A percentile compares a stretch with the other conserved stretches of the same genome.
Conservation (phyloP, 1,139 yeast genomes). For the Lodderomyces elongisporus region DNA sequence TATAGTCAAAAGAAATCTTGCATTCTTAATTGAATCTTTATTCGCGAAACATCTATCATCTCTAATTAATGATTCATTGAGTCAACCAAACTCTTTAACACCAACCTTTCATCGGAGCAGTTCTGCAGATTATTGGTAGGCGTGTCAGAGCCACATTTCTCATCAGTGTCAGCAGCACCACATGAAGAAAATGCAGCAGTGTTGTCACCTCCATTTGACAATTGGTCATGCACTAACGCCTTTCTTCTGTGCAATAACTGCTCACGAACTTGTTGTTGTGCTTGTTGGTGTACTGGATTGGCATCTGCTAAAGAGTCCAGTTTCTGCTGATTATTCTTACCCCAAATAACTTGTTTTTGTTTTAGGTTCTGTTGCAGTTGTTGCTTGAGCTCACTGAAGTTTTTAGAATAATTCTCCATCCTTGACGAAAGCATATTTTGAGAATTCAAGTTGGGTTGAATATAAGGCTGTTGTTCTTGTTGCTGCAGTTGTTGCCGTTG, state of each 20-base stretch:
- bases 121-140: not conserved
- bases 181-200: too few species aligned
- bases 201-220: slow-evolving; percentile 6
- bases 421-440: too few species aligned
- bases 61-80: slow-evolving; percentile 36
- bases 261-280: slow-evolving; percentile 3
- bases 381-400: not conserved
- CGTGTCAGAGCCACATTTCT: slow-evolving; percentile 1
- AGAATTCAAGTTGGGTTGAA: too few species aligned
- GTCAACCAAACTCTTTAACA: slow-evolving; percentile 41
- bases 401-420: too few species aligned
- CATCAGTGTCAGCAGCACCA: slow-evolving; percentile 5
- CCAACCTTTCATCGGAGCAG: slow-evolving; percentile 28
- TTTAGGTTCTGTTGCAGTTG: too few species aligned
- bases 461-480: too few species aligned
- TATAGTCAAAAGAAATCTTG: too few species aligned
- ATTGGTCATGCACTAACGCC: too few species aligned
- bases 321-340: slow-evolving; percentile 4
- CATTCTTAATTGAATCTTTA: too few species aligned
- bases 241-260: too few species aligned
- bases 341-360: slow-evolving; percentile 3
- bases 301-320: too few species aligned
- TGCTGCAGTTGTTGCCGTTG: slow-evolving; percentile 8
- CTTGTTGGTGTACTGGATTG: slow-evolving; percentile 5
- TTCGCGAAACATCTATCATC: too few species aligned